Evolutionary conservation across 2,329 filamentous ascomycete genomes (phyloP), one percentile per base, ranked within the genome.

Genomic region (Parastagonospora nodorum): DNA sequence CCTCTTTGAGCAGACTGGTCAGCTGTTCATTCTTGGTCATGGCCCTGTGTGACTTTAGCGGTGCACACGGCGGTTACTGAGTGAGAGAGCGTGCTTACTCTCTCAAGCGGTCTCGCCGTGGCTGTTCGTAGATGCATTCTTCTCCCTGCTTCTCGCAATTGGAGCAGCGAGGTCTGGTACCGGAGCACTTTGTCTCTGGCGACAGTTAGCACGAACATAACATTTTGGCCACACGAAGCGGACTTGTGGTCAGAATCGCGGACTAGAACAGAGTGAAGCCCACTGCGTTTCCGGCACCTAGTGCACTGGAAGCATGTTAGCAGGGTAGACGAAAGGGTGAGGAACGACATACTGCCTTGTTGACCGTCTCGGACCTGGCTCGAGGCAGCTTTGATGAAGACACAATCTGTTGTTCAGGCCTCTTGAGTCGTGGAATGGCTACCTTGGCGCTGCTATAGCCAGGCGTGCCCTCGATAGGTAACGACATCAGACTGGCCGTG

Each of bases 151-250:
- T 61, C 24, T 57, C 49, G 48, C 72, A 75, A n/a, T 68, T 64
- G 11, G 55, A 53, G 48, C 72, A 75, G 2, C 49, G 41, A 4
- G 71, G 72, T 15, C 57, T 55, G 28, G 64, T 48, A 4, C 72
- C 73, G 47, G 65, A 69, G 46, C 72, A 75, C 45, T 68, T 72
- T 38, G 71, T 55, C 60, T 63, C 72, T 60, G 40, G 6, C 33
- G 2, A 24, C 1, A 10, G 39, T 55, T 33, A 57, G 51, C 44
- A 14, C n/a, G 28, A 37, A 33, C 45, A 40, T 14, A 37, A 33
- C 45, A 40, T 14, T 5, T 14, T 12, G 2, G 8, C 14, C n/a
- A 10, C 29, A 38, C 12, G 43, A 44, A 32, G 7, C 30, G 5
- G 42, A 10, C 41, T 15, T 15, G 28, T 39, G 39, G 37, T 16